phyloP scores from a whole-genome alignment of 257 asterid species.

The Leptodermis oblonga region DNA sequence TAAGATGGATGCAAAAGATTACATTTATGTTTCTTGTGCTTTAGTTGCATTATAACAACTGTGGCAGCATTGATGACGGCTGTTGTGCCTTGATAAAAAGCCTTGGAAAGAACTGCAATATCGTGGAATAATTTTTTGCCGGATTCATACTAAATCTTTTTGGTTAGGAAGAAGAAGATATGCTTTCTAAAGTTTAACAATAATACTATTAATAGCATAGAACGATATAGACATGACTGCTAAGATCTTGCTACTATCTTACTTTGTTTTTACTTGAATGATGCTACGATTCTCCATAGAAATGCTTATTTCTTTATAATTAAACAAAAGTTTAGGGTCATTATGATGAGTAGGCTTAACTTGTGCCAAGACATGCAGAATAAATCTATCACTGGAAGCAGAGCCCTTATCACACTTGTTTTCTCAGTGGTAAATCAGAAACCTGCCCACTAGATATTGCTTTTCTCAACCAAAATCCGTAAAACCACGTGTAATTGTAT shows the following conservation, averaged over 20 bases:
- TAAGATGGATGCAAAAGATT: slow-evolving; percentile 48
- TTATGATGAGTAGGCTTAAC: background rate
- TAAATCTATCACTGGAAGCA: background rate
- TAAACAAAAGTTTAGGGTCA: no score
- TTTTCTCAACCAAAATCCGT: no score
- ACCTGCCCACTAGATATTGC: background rate
- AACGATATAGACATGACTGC: no score
- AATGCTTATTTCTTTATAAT: no score
- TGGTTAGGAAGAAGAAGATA: slow-evolving; percentile 48
- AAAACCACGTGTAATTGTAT: background rate
- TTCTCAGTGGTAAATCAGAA: background rate
- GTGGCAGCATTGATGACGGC: slow-evolving; percentile 55
- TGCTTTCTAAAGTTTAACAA: no score
- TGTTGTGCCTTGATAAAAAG: slow-evolving; percentile 30
- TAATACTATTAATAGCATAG: no score
- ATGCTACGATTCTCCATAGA: no score
- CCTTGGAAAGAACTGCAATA: slow-evolving; percentile 49
- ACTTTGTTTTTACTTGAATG: no score
- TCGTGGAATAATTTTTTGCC: slow-evolving; percentile 71
- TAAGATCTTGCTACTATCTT: no score
- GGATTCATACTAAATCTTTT: slow-evolving; percentile 62
- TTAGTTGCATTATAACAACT: slow-evolving; percentile 70
- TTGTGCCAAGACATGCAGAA: background rate
- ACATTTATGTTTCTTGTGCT: slow-evolving; percentile 53
- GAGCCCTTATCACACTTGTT: no score